Conservation (phyloP, 495 filamentous ascomycete genomes). For the Lentithecium fluviatile region DNA sequence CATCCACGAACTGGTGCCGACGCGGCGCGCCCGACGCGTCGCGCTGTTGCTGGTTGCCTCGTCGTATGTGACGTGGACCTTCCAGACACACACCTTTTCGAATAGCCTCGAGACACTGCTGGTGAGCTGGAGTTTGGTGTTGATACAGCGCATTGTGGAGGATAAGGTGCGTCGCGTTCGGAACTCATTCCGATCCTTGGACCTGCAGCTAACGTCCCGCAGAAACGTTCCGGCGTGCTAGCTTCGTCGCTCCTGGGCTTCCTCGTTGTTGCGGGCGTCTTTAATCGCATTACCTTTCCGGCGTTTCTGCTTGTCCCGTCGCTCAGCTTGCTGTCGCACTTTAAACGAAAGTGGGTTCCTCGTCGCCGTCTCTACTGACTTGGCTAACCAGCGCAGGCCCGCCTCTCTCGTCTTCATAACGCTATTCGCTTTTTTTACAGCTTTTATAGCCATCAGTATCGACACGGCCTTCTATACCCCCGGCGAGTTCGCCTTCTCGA, state of each 20-base stretch:
- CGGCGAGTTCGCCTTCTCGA: slow-evolving; percentile 56
- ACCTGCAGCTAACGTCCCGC: slow-evolving; percentile 21
- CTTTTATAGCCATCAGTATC: slow-evolving; percentile 67
- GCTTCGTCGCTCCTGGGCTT: slow-evolving; percentile 75
- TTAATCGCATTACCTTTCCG: slow-evolving; percentile 96
- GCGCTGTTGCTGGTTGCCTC: slow-evolving; percentile 83
- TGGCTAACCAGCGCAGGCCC: slow-evolving; percentile 54
- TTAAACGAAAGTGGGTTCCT: slow-evolving; percentile 67
- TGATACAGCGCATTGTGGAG: slow-evolving; percentile 78
- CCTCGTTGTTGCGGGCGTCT: slow-evolving; percentile 77
- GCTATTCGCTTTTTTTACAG: slow-evolving; percentile 59
- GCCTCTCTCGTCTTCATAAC: slow-evolving; percentile 62
- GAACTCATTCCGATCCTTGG: slow-evolving; percentile 9
- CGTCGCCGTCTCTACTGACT: neutral
- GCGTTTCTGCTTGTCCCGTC: slow-evolving; percentile 82
- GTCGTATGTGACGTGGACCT: slow-evolving; percentile 98
- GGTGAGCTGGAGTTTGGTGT: slow-evolving; percentile 85
- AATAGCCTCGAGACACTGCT: slow-evolving; percentile 93
- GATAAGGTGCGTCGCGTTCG: slow-evolving; percentile 58
- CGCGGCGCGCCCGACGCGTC: slow-evolving; percentile 65
- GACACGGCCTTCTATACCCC: slow-evolving; percentile 80
- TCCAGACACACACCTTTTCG: slow-evolving; percentile 97
- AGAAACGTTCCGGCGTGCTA: slow-evolving; percentile 72
- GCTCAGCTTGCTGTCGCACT: slow-evolving; percentile 79
- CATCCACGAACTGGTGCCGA: slow-evolving; percentile 81